Percentiles rank a stretch among this genome's conserved stretches.
Conservation (phyloP, 345 rosid species). For the Citrus mangshanensis region DNA sequence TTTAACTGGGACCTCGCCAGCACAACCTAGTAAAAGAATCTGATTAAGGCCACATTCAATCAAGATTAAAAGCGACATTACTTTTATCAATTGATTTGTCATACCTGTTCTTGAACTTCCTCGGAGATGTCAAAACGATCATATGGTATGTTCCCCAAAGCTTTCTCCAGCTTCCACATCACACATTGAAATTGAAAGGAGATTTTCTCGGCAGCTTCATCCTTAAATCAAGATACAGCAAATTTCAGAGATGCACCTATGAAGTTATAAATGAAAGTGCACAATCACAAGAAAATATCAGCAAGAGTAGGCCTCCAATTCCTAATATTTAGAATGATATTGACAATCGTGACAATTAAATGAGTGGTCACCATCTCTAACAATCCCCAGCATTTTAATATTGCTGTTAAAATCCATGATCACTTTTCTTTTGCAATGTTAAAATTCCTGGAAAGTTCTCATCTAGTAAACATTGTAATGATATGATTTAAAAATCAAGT, state of each 20-base stretch:
- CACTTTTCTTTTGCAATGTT: not conserved
- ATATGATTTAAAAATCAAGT: not conserved
- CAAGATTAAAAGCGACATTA: slow-evolving; percentile 4
- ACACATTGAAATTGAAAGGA: slow-evolving; percentile 75
- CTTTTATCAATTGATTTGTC: not conserved
- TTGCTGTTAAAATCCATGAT: not conserved
- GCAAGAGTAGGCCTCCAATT: slow-evolving; percentile 5
- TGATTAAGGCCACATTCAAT: not conserved
- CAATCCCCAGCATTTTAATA: not conserved
- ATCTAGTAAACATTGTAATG: not conserved
- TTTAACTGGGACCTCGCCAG: slow-evolving; percentile 73
- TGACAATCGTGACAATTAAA: not conserved
- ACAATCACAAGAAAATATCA: slow-evolving; percentile 18
- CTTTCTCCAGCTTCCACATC: slow-evolving; percentile 83
- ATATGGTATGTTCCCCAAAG: slow-evolving; percentile 60
- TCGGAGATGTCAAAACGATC: slow-evolving; percentile 72
- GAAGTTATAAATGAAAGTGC: slow-evolving; percentile 13
- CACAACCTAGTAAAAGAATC: slow-evolving; percentile 47
- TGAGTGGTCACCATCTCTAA: not conserved
- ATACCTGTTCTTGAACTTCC: slow-evolving; percentile 86
- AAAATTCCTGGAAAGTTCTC: not conserved
- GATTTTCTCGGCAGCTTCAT: slow-evolving; percentile 64
- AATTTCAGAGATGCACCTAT: slow-evolving; percentile 41
- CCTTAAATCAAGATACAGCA: slow-evolving; percentile 52
- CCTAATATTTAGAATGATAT: not conserved